Evolutionary conservation across 1,139 yeast genomes (phyloP).

Genomic region (Taphrina flavorubra): DNA sequence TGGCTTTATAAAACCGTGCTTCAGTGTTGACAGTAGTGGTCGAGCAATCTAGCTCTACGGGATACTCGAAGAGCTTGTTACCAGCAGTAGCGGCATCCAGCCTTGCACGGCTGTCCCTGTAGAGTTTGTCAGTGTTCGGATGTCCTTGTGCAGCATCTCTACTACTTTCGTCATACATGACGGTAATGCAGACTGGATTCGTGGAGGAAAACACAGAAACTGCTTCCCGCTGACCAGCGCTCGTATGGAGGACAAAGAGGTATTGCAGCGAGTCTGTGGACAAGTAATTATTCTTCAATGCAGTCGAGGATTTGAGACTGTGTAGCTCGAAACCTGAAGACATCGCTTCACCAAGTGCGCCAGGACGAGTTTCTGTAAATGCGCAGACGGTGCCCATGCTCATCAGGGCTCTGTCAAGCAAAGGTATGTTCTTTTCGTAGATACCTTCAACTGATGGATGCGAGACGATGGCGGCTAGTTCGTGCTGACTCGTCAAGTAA

Average conservation of each 20-base stretch:
- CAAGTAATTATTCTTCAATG: conserved; percentile 59
- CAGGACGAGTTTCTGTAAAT: conserved; percentile 72
- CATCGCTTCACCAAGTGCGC: conserved; percentile 85
- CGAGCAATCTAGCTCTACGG: conserved; percentile 58
- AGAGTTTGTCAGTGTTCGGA: conserved; percentile 62
- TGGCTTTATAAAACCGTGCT: conserved; percentile 67
- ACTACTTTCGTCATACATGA: conserved; percentile 69
- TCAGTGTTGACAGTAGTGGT: conserved; percentile 50
- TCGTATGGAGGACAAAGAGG: conserved; percentile 72
- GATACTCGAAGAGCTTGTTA: conserved; percentile 58
- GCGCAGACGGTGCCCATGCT: conserved; percentile 75
- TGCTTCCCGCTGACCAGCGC: conserved; percentile 77
- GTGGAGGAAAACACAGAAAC: conserved; percentile 72
- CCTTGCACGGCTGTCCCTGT: conserved; percentile 54
- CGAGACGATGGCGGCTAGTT: conserved; percentile 69
- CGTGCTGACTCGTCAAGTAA: conserved; percentile 63
- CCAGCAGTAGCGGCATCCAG: conserved; percentile 42
- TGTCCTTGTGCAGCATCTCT: conserved; percentile 66
- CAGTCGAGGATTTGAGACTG: conserved; percentile 56
- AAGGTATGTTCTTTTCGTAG: conserved; percentile 73
- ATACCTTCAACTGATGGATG: conserved; percentile 69
- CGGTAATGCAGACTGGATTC: conserved; percentile 59
- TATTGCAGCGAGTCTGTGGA: conserved; percentile 64
- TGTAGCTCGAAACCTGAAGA: conserved; percentile 79
- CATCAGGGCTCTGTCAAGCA: conserved; percentile 76